Evolutionary conservation across 2,329 filamentous ascomycete species (phyloP), one percentile per base, ranked within the genome.

Genomic region (Neonectria hederae): DNA sequence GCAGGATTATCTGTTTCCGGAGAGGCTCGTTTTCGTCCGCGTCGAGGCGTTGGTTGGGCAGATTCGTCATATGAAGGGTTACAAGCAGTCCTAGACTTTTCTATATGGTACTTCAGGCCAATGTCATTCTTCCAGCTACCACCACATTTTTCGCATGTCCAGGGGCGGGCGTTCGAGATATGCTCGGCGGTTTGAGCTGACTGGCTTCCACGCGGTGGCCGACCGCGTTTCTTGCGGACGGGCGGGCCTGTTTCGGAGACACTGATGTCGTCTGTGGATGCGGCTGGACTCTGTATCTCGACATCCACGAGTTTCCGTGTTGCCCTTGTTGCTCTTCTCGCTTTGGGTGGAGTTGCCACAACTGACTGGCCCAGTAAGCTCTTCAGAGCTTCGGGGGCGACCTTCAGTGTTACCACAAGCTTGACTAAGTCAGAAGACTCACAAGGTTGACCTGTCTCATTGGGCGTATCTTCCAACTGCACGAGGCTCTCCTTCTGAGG

Each of bases 81-180:
- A 70, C 87, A 89, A 14, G 80, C 22, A 4, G 83, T 84, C 63
- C 79, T 79, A 1, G 86, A 85, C 69, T 87, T 88, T 35, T 83
- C 83, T 14, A 84, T 75, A 65, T 89, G 87, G 70, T 89, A 89
- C 54, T 87, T 86, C 17, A 89, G 77, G 0, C 87, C 87, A 49
- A 86, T 78, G 35, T 84, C 79, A 55, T 89, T 89, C 73, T 87
- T 88, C 86, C 86, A 89, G 11, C 75, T 77, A 3, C 81, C 82
- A 10, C 82, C 82, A 63, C 87, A 89, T 46, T 82, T 84, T 10
- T 85, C 81, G 65, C 87, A 89, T 21, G 75, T 78, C 69, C 78
- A 87, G 2, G 76, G 68, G 28, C 77, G 76, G 17, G 67, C 61
- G 35, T 49, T 62, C n/a, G 71, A 53, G 5, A 56, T 66, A 56